phyloP scores from a whole-genome alignment of 169 alveolate genomes.

The Besnoitia besnoiti region DNA sequence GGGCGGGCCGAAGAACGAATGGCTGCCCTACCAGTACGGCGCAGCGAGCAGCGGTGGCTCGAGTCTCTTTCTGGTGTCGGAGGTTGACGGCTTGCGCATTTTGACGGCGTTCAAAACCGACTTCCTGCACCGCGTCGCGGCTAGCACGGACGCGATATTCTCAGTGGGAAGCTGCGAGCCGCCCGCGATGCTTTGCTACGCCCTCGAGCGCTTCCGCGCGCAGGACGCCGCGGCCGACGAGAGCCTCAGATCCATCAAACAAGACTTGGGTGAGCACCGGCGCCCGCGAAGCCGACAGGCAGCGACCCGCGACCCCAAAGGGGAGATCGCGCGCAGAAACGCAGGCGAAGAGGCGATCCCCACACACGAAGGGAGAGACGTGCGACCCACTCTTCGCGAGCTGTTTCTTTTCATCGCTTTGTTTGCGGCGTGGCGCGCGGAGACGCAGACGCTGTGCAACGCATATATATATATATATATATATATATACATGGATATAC shows the following conservation, averaged over 20 bases:
- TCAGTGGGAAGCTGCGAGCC: slow-evolving; percentile 81
- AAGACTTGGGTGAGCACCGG: slow-evolving; percentile 65
- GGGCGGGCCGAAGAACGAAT: slow-evolving; percentile 80
- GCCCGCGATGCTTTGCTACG: slow-evolving; percentile 81
- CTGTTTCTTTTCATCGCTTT: not conserved
- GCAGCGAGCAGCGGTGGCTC: slow-evolving; percentile 27
- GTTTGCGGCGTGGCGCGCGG: not conserved
- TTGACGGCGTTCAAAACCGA: slow-evolving; percentile 74
- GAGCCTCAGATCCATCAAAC: slow-evolving; percentile 78
- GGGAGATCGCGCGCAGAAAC: no score
- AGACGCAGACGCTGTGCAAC: not conserved
- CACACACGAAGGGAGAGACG: not conserved
- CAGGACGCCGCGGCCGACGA: slow-evolving; percentile 83
- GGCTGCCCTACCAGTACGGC: slow-evolving; percentile 79
- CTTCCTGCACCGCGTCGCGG: slow-evolving; percentile 74
- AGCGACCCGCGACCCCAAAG: no score
- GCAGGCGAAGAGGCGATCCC: not conserved
- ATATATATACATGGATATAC: no score
- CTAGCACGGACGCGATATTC: slow-evolving; percentile 75
- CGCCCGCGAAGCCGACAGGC: not conserved
- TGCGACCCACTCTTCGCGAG: not conserved
- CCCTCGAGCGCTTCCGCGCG: slow-evolving; percentile 77
- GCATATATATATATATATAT: not conserved
- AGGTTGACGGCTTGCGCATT: slow-evolving; percentile 77
- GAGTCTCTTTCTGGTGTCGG: slow-evolving; percentile 69